Conservation (phyloP, 495 filamentous ascomycete species). For the Penicillium waksmanii region DNA sequence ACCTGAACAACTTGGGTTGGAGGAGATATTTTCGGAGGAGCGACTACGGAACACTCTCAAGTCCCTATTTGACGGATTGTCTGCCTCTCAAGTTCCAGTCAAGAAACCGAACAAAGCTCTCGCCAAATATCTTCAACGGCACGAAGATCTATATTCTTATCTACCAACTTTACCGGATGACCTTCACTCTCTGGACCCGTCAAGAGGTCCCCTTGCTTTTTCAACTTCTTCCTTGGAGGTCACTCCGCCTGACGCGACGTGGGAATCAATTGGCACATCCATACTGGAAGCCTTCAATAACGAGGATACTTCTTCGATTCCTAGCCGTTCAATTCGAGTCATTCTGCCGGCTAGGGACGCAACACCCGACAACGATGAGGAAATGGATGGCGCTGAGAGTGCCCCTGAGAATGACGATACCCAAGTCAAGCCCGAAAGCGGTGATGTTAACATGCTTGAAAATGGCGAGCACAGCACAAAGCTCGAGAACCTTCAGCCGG, state of each 20-base stretch:
- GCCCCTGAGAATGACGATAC: constrained; percentile 15
- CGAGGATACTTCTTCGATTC: constrained; percentile 31
- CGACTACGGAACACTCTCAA: constrained; percentile 70
- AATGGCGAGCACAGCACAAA: constrained; percentile 19
- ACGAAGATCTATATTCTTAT: constrained; percentile 77
- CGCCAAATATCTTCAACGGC: constrained; percentile 62
- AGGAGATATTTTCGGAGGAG: constrained; percentile 82
- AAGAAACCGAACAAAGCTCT: constrained; percentile 69
- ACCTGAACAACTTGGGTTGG: constrained; percentile 76
- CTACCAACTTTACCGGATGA: constrained; percentile 58
- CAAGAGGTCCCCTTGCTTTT: constrained; percentile 34
- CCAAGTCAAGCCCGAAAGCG: constrained; percentile 10
- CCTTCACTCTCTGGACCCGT: constrained; percentile 36
- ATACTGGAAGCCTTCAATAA: constrained; percentile 55
- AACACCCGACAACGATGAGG: constrained; percentile 17
- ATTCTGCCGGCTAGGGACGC: constrained; percentile 35
- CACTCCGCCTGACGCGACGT: constrained; percentile 44
- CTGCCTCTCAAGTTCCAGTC: constrained; percentile 63
- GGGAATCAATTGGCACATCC: constrained; percentile 58
- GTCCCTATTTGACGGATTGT: constrained; percentile 71
- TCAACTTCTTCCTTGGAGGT: constrained; percentile 38
- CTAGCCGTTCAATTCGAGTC: constrained; percentile 45
- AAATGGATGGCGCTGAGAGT: constrained; percentile 23
- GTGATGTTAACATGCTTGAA: constrained; percentile 19
- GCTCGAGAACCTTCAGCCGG: constrained; percentile 15